Base-by-base conservation (phyloP, 2,329 filamentous ascomycete species). In the Clarireedia monteithiana region DNA sequence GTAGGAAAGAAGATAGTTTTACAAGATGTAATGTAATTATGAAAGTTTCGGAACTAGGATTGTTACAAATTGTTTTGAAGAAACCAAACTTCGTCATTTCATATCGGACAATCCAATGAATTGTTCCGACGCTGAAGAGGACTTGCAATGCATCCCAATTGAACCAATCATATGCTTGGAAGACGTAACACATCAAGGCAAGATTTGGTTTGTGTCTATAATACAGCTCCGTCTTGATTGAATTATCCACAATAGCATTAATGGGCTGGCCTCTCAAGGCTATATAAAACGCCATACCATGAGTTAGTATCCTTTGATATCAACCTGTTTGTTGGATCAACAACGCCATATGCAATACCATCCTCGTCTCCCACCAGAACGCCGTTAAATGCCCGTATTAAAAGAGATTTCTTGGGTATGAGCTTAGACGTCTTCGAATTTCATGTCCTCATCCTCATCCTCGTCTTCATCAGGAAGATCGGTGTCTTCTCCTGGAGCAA, bases 341-440 rank as follows among this genome's bases (percentile, higher is more conserved):
- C 46, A 50, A 38, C 53, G 40, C 15, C 10, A 50, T 50, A 50
- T 50, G 47, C 47, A 45, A 50, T 12, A 20, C 40, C 44, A 42
- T 2, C 34, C 24, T 3, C 27, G 38, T 34, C 17, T 15, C 17
- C 3, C 26, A 47, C 20, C 26, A 9, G 38, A 51, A 56, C 54
- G 48, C 54, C 54, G 24, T 53, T 34, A 14, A 55, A 55, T 55
- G 40, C 53, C 50, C 40, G 26, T 20, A 20, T 42, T 45, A 51
- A 38, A 20, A 10, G 2, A 10, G 38, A 40, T 20, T 26, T 45
- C 30, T 23, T 24, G n/a, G 3, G 4, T 26, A 27, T 48, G n/a
- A 15, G 12, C 24, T 42, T 24, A 53, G 24, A 91, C 86, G 70
- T 91, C 88, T 70, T 92, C 88, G 80, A 94, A 91, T 70, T 90